Conservation (phyloP, 352 stramenopile species). For the Phytophthora palmivora region DNA sequence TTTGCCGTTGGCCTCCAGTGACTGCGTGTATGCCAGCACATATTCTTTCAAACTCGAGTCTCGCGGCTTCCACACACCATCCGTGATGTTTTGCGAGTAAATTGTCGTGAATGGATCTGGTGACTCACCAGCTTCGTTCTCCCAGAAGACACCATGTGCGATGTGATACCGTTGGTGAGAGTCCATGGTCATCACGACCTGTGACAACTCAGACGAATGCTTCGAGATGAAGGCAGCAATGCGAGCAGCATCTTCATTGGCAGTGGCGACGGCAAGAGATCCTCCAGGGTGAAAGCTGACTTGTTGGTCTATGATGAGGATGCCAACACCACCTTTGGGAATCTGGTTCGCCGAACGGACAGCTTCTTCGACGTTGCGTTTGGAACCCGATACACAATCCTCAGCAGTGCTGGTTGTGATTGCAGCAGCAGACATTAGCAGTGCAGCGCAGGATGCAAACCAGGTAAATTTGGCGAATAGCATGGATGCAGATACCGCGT, state of each 20-base stretch:
- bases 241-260: constrained; percentile 84
- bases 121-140: constrained; percentile 56
- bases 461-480: constrained; percentile 18
- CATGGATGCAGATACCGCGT: constrained; percentile 7
- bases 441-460: constrained; percentile 5
- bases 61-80: constrained; percentile 57
- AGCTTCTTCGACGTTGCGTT: constrained; percentile 28
- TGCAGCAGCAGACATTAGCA: constrained; percentile 9
- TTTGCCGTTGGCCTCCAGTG: constrained; percentile 81
- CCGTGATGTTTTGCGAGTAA: constrained; percentile 73
- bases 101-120: constrained; percentile 94
- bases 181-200: constrained; percentile 95
- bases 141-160: constrained; percentile 94
- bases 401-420: not conserved
- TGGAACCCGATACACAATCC: constrained; percentile 16
- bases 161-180: constrained; percentile 95
- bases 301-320: constrained; percentile 95
- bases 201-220: constrained; percentile 59
- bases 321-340: constrained; percentile 44
- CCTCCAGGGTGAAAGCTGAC: constrained; percentile 95
- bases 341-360: constrained; percentile 40
- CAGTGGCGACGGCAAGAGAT: constrained; percentile 91
- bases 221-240: constrained; percentile 87
- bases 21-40: constrained; percentile 86
- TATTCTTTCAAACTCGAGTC: constrained; percentile 77